Evolutionary conservation across 2,329 filamentous ascomycete genomes (phyloP), one percentile per base, ranked within the genome.

Genomic region (Polychaeton citri): DNA sequence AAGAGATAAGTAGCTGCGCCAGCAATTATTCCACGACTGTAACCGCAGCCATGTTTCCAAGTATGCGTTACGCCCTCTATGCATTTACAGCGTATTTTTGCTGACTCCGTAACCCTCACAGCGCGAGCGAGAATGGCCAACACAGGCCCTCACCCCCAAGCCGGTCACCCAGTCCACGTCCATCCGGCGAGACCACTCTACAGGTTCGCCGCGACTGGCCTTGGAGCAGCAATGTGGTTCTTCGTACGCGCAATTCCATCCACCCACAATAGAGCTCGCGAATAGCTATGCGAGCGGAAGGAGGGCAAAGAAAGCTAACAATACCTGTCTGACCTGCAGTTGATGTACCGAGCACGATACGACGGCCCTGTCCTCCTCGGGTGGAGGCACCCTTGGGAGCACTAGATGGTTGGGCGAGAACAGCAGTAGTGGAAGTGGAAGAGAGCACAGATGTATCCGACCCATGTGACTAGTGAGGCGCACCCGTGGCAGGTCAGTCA

Each of bases 161-260:
- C 45, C 45, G 59, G 51, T 41, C 70, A 72, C 56, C 69, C 69
- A 38, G 60, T 72, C 49, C 64, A 69, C 54, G 61, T 80, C 54
- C 76, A 72, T 55, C 72, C 71, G 21, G 71, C 64, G 33, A 69
- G 74, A 43, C 76, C 75, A 32, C 55, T 94, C 47, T 94, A 96
- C 69, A 76, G 84, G 58, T 81, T 88, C 61, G 74, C 79, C 39
- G 88, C 83, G 32, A 95, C 85, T 31, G 83, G 79, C 43, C 71
- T 98, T 44, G 83, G 86, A 49, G 90, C 90, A 37, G 83, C 81
- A 65, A 98, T 96, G 90, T 98, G 90, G 90, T 96, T 98, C 66
- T 98, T 90, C 62, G 87, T 96, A 74, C 57, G 81, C 68, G 38
- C 13, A 12, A 16, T 12, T 15, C 30, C 30, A 12, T 10, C n/a